These are phyloP conservation scores for Penicillium sp. DNA, from an alignment of 2,329 filamentous ascomycete genomes.

Conservation along the genomic window DNA sequence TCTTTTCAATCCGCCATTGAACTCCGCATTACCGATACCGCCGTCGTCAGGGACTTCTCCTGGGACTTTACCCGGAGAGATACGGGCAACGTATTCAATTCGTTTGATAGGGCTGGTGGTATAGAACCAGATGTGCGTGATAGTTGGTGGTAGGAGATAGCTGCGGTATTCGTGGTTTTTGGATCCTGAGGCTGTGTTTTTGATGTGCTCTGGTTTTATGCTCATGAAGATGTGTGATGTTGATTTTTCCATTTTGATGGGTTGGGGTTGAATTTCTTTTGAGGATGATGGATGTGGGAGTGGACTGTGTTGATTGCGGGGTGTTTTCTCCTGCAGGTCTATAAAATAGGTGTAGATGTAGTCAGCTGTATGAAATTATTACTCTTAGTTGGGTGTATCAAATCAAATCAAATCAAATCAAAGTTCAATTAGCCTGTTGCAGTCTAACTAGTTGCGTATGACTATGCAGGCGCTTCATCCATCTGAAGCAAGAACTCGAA, in stretches of 20 bases:
- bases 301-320: neutral
- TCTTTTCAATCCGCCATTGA: slow-evolving; percentile 45
- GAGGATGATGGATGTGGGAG: too few relatives aligned
- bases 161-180: slow-evolving; percentile 57
- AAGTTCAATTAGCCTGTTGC: too few relatives aligned
- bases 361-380: neutral
- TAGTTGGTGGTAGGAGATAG: slow-evolving; percentile 52
- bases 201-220: slow-evolving; percentile 49
- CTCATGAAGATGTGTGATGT: slow-evolving; percentile 48
- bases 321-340: neutral
- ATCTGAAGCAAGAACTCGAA: too few relatives aligned
- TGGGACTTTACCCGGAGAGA: slow-evolving; percentile 49
- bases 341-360: too few relatives aligned
- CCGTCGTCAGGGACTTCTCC: slow-evolving; percentile 48
- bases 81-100: slow-evolving; percentile 59
- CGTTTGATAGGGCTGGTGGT: slow-evolving; percentile 48
- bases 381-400: too few relatives aligned
- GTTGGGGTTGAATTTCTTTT: neutral
- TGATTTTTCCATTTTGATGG: slow-evolving; percentile 1
- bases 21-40: slow-evolving; percentile 54
- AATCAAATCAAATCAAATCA: too few relatives aligned
- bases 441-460: too few relatives aligned
- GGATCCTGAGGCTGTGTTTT: slow-evolving; percentile 8
- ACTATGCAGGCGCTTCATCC: too few relatives aligned
- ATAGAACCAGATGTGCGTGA: slow-evolving; percentile 64